Evolutionary conservation across 495 filamentous ascomycete species (phyloP), one percentile per base, ranked within the genome.

Genomic region (Podospora tetraspora): DNA sequence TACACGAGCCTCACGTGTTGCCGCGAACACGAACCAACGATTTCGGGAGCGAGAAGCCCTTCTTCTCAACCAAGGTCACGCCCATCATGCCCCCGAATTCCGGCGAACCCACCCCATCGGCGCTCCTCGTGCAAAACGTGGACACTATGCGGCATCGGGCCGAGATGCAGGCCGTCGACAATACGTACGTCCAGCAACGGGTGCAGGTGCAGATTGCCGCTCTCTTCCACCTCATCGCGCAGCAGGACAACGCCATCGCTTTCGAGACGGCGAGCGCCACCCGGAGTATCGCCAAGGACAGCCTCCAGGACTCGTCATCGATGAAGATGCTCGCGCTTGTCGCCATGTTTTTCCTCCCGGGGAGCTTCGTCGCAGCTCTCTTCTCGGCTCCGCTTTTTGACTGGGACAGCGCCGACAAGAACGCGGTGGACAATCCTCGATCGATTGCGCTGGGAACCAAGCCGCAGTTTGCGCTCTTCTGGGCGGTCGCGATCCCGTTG

Each of bases 311-410:
- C 64, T 83, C 79, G 59, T 79, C 79, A 7, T 79, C 79, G 5
- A 87, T 86, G 84, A 85, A 82, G 68, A 81, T 80, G 32, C 82
- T 87, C 27, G 84, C 85, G 10, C 75, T 81, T 3, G 70, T 87
- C 29, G 84, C 85, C 24, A 85, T 87, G 83, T 72, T 82, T 16
- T 86, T 87, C 69, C 68, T 87, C 3, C 84, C 84, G 0, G 84
- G 82, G 0, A 86, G 81, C 16, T 85, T 86, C 60, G 66, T 82
- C 10, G 78, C 81, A 12, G 77, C 79, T 7, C 58, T 80, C 3
- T 76, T 79, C 27, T 69, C 72, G 1, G 62, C 73, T 1, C 71
- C 73, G 11, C 61, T 79, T 19, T 77, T 78, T 27, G 61, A 66
- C 16, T 77, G 75, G 73, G 67, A 74, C 24, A 67, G 68, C 56